Base-by-base conservation (phyloP, 768 basidiomycete species). In the Macrocybe gigantea region DNA sequence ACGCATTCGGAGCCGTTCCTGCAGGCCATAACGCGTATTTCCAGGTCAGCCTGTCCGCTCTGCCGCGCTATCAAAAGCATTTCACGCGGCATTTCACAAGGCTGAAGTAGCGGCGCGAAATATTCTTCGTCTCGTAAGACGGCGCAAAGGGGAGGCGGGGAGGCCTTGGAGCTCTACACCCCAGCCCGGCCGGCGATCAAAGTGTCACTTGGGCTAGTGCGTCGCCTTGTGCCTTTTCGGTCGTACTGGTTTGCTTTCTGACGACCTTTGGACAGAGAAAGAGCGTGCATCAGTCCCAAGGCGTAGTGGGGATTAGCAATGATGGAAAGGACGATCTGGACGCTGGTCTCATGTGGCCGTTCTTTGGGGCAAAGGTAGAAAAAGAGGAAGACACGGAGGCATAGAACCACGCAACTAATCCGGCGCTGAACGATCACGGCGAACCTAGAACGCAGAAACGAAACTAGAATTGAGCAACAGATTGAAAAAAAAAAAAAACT, bases 1-100 rank as follows among this genome's bases (percentile, higher is more conserved):
- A 83, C 57, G 79, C 79, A 5, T 83, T 81, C 49, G 80, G 80
- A 5, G 83, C 81, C 0, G 73, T 78, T 15, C 72, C 77, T 15
- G 81, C 82, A 9, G 83, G 80, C 0, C 76, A 81, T 51, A 79
- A 66, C 32, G 77, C 79, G 1, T 75, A 77, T 55, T 68, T 64
- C 34, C 79, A 81, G 66, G 73, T 69, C 11, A 38, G 48, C 45
- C 11, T 31, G 12, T 5, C 11, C 29, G 8, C 14, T 15, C 8
- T 30, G 40, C 33, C 14, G 2, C 30, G 10, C 39, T 10, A 41
- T 8, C 22, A 33, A 8, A 33, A 41, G 34, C 22, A 12, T 33
- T 38, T 6, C 11, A 9, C 38, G 1, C 14, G 51, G 33, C 8
- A 31, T 7, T 39, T 12, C 14, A 33, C 2, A 38, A 71, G 74